phyloP scores from a whole-genome alignment of 345 rosid species.

The Brassica incana region DNA sequence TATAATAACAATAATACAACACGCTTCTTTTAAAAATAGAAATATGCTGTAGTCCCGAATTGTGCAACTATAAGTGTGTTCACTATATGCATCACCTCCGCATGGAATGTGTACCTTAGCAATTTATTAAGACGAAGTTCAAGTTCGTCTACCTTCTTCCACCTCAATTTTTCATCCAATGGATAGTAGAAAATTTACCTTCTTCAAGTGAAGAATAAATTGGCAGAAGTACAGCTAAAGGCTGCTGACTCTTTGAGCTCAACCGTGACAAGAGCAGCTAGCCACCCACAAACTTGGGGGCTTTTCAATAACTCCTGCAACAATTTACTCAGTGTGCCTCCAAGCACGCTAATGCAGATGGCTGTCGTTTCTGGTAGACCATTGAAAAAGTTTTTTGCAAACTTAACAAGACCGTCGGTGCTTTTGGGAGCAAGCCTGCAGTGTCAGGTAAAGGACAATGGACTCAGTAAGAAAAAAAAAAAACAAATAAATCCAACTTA shows the following conservation, averaged over 20 bases:
- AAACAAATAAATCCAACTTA: background rate
- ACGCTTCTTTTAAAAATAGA: no score
- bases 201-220: background rate
- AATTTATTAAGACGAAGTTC: background rate
- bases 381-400: background rate
- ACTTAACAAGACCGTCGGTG: background rate
- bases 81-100: background rate
- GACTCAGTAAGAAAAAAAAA: background rate
- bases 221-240: background rate
- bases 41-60: background rate
- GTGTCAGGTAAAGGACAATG: background rate
- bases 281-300: background rate
- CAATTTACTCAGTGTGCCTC: background rate
- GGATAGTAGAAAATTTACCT: background rate
- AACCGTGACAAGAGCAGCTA: background rate
- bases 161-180: background rate
- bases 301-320: background rate
- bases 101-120: background rate
- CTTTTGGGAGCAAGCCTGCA: background rate
- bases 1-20: background rate
- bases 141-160: background rate
- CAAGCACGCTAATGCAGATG: background rate
- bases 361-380: background rate
- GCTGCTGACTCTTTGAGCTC: background rate
- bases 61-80: background rate